These are phyloP conservation scores for Populus hybrid DNA, from an alignment of 441 rosid species.

Conservation along the genomic window DNA sequence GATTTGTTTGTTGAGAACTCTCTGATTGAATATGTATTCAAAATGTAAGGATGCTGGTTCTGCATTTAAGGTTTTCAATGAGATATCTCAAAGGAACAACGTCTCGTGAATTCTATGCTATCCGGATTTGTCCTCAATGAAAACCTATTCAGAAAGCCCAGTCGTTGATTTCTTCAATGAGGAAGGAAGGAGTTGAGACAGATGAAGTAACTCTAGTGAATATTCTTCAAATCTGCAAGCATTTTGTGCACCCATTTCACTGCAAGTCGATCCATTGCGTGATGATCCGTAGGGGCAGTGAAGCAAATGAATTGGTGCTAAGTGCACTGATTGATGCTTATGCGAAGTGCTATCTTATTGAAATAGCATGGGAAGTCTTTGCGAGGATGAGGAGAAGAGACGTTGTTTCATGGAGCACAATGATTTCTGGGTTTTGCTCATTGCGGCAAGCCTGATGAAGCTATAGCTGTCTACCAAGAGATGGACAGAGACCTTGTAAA, in stretches of 20 bases:
- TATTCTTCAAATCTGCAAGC: conserved; percentile 37
- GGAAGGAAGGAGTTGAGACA: background rate
- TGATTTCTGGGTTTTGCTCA: conserved; percentile 29
- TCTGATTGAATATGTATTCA: conserved; percentile 34
- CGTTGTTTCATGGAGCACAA: conserved; percentile 34
- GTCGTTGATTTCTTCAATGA: conserved; percentile 23
- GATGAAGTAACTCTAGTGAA: conserved; percentile 24
- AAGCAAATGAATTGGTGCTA: conserved; percentile 8
- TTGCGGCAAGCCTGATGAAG: conserved; percentile 23
- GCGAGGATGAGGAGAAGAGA: conserved; percentile 15
- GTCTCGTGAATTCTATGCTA: conserved; percentile 38
- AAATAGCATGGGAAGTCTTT: conserved; percentile 26
- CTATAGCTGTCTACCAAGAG: conserved; percentile 10
- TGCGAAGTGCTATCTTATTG: conserved; percentile 40
- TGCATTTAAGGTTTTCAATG: conserved; percentile 30
- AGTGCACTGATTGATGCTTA: conserved; percentile 65
- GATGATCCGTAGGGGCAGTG: conserved; percentile 28
- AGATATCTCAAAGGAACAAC: conserved; percentile 22
- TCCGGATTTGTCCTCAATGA: conserved; percentile 28
- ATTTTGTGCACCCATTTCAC: conserved; percentile 30
- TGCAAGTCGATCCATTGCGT: conserved; percentile 58
- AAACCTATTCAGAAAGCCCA: conserved; percentile 21
- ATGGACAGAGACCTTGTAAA: conserved; percentile 11
- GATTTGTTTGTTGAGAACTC: conserved; percentile 33
- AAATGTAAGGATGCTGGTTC: conserved; percentile 14